Evolutionary conservation across 116 monocot genomes (phyloP), one percentile per base, ranked within the genome.

Genomic region (Phalaenopsis hybrid): DNA sequence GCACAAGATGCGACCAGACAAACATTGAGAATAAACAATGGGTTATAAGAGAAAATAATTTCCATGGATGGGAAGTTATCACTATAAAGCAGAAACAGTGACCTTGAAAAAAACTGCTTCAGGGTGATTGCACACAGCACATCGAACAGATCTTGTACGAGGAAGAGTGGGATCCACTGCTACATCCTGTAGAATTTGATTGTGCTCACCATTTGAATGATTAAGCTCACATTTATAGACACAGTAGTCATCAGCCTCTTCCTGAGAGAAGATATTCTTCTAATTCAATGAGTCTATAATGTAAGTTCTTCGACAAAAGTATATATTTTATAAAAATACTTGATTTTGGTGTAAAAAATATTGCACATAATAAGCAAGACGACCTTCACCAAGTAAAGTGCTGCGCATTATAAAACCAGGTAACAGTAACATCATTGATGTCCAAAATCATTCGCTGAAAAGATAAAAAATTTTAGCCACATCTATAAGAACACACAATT

Each of bases 71-170:
- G 67, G 25, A 25, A 67, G 28, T 7, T 41, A 41, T 37, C 21
- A 72, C 1, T 41, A 41, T 0, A 33, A 72, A 72, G 34, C 15
- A 41, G 13, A 77, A 52, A 13, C 46, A 52, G 13, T 34, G 12
- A 95, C 93, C 91, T 96, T 91, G 55, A 96, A 92, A 57, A 91
- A 93, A 12, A 92, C 91, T 41, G 96, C 93, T 90, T 92, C 91
- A 1, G 88, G 86, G 77, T 96, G 93, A 67, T 85, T 88, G 57
- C 93, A 96, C 44, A 79, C 31, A 13, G 91, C 77, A 85, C 95
- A 95, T 28, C 88, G 82, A 23, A 95, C 91, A 57, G 87, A 81
- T 59, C 89, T 95, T 0, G 95, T 95, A 46, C 92, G 89, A 78
- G 96, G 93, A 81, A 93, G 88, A 57, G 96, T 92, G n/a, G 92